Base-by-base conservation (phyloP, 352 stramenopile genomes). In the Phytopythium sindhum region DNA sequence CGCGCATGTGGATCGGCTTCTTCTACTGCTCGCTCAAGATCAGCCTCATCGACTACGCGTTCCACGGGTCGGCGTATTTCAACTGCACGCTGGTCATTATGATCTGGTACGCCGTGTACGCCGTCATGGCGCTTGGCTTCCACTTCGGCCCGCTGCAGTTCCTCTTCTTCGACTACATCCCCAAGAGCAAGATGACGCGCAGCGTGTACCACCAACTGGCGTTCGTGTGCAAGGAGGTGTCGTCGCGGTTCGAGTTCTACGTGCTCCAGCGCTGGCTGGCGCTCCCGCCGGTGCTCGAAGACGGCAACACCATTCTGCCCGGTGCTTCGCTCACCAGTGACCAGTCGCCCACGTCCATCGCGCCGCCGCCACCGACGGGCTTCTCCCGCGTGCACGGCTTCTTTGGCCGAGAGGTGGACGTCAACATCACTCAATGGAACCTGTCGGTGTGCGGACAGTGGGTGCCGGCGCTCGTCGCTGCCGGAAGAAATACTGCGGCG, bases 1-100 rank as follows among this genome's bases (percentile, higher is more conserved):
- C 81, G 60, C 86, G 86, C 42, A 74, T 88, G 63, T 81, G 74
- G 68, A 91, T 95, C 65, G 81, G 81, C 31, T 65, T 90, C 29
- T 62, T 79, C 48, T 95, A 95, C 67, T 89, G 74, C 58, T 81
- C 67, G 70, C 70, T 91, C 62, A 95, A 95, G 72, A 84, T 95
- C 61, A 71, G 69, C 59, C 60, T 95, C 75, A 93, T 93, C 57
- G 78, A 90, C 77, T 91, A 90, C 58, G 84, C 80, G 28, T 93
- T 93, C 73, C 84, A 88, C 60, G 84, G 75, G 58, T 88, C 84
- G 29, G 71, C 74, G 33, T 93, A 93, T 70, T 84, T 78, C 64
- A 84, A 66, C 41, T 67, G 84, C 54, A 85, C 84, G 39, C 74
- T 88, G 50, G 60, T 88, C 29, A 78, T 80, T 33, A 86, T 84